Base-by-base conservation (phyloP, 2,329 filamentous ascomycete species). In the Paraphaeosphaeria minitans region DNA sequence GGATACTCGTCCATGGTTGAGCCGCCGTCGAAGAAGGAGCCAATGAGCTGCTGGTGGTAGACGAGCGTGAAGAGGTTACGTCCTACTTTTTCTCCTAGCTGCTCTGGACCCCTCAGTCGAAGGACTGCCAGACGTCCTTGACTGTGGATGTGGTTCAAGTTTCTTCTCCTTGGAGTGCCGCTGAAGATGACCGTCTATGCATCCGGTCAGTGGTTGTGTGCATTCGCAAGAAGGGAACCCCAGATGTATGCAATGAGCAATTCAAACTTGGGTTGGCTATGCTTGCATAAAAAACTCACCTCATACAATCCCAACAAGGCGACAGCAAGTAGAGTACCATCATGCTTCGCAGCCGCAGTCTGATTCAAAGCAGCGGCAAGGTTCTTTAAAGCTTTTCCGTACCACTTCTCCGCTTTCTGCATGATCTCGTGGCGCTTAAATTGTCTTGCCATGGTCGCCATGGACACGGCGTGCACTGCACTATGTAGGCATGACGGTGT, bases 21-120 rank as follows among this genome's bases (percentile, higher is more conserved):
- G 2, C 41, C 52, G 22, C 50, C 37, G 16, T 39, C 42, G 31
- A 24, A 21, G n/a, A 55, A 48, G 1, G 52, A 55, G 5, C 42
- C 42, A 13, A 55, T 31, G 12, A 55, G 52, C 27, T 55, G 52
- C 21, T 55, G 42, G n/a, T 55, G 52, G 42, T 55, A 55, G 19
- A 55, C 21, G 14, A 55, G 52, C n/a, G 41, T 43, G 31, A 55
- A 55, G 14, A 55, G 42, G 22, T 55, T 46, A 37, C 41, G 52
- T 2, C 52, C 52, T 2, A 42, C 27, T 19, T 55, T 46, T 3
- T 5, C 45, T 24, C 27, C 12, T 2, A 55, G 42, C 33, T 55
- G 52, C 9, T 39, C 5, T 29, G 52, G 29, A 4, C 52, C 52
- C 33, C 52, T 31, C 8, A 55, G 31, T 8, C 52, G 52, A 7